Conservation (phyloP, 208 protist species). For the Leishmania lainsoni region DNA sequence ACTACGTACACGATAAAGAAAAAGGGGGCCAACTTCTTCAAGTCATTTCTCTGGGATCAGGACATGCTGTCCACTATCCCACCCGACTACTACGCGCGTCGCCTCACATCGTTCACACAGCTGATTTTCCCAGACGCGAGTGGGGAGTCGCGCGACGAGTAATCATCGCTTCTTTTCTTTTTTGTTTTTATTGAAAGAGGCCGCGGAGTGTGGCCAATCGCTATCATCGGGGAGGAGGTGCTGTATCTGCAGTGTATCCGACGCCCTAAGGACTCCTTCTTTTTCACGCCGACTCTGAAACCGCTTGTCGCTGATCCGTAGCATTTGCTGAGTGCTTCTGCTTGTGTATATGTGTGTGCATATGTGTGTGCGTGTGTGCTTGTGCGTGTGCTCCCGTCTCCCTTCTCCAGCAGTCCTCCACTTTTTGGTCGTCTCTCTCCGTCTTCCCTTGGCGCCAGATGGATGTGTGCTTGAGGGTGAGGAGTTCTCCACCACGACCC, state of each 20-base stretch:
- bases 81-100: constrained; percentile 54
- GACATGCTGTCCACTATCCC: constrained; percentile 82
- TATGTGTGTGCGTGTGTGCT: background rate
- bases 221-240: background rate
- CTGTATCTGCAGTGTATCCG: background rate
- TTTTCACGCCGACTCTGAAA: background rate
- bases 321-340: background rate
- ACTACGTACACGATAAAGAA: constrained; percentile 85
- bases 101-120: constrained; percentile 66
- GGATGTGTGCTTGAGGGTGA: background rate
- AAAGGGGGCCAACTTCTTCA: constrained; percentile 85
- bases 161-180: too few relatives aligned
- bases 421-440: background rate
- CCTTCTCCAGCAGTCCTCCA: background rate
- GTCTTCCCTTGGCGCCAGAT: background rate
- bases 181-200: background rate
- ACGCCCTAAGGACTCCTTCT: background rate
- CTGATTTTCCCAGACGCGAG: constrained; percentile 68
- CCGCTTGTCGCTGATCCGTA: background rate
- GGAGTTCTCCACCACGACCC: background rate
- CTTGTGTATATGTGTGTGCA: background rate
- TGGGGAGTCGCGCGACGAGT: constrained; percentile 2
- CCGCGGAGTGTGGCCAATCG: background rate
- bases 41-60: constrained; percentile 81
- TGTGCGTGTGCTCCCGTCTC: background rate